Percentiles rank a stretch among this genome's conserved stretches.
These are phyloP conservation scores for Tricholoma furcatifolium DNA, from an alignment of 768 basidiomycete species.

Conservation along the genomic window DNA sequence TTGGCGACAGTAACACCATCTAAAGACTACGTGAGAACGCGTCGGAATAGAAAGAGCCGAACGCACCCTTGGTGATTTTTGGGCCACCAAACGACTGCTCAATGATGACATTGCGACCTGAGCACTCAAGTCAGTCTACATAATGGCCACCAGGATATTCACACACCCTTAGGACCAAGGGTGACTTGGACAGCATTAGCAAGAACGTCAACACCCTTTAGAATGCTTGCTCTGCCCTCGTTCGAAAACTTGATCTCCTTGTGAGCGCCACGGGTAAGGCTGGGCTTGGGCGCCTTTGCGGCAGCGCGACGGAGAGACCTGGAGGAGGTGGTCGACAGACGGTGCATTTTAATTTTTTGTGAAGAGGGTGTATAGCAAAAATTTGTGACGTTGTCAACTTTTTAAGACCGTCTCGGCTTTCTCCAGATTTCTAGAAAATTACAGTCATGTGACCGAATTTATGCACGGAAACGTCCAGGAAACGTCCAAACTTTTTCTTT, in stretches of 20 bases:
- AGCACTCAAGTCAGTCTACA: conserved; percentile 9
- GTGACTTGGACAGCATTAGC: conserved; percentile 97
- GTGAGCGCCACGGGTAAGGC: conserved; percentile 71
- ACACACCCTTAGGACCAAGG: conserved; percentile 89
- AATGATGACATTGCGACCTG: conserved; percentile 97
- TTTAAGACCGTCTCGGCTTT: conserved; percentile 12
- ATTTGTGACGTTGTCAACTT: conserved; percentile 11
- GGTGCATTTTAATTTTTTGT: conserved; percentile 54
- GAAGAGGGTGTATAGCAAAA: background rate
- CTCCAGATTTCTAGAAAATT: conserved; percentile 17
- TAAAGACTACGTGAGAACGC: conserved; percentile 25
- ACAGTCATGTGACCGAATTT: conserved; percentile 12
- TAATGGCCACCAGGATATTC: background rate
- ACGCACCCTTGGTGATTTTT: conserved; percentile 92
- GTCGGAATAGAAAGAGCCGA: background rate
- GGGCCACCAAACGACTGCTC: conserved; percentile 89
- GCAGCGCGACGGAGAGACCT: conserved; percentile 68
- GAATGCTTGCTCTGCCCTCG: conserved; percentile 89
- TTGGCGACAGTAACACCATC: conserved; percentile 99
- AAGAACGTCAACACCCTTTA: conserved; percentile 94
- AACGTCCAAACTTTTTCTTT: conserved; percentile 13
- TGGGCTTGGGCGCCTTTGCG: conserved; percentile 51
- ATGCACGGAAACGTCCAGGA: conserved; percentile 13
- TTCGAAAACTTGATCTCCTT: conserved; percentile 98
- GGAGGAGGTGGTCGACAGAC: conserved; percentile 65